Percentiles rank a stretch among this genome's conserved stretches.
phyloP scores from a whole-genome alignment of 73 alveolate species.

The Stentor coeruleus region DNA sequence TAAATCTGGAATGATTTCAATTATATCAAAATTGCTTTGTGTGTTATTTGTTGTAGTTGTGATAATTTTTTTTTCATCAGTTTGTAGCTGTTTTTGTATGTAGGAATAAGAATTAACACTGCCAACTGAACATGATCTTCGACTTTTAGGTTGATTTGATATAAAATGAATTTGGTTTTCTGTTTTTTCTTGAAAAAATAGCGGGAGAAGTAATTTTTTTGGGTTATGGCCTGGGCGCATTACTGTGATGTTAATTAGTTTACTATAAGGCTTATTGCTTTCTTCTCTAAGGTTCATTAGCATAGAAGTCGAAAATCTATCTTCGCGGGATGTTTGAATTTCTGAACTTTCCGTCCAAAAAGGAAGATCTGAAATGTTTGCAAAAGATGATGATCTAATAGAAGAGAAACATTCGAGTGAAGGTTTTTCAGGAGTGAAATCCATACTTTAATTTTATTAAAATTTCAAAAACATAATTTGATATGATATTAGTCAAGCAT shows the following conservation, averaged over 20 bases:
- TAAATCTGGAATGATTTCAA: not conserved
- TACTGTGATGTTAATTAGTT: not conserved
- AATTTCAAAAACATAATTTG: no score
- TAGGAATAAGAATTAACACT: no score
- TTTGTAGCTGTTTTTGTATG: not conserved
- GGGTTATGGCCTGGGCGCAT: not conserved
- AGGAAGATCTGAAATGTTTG: conserved; percentile 6
- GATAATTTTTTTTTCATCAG: not conserved
- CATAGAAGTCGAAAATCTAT: not conserved
- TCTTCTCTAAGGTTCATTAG: not conserved
- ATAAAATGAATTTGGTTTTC: no score
- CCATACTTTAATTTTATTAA: no score
- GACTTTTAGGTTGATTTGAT: not conserved
- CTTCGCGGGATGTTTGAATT: not conserved
- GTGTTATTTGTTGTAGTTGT: not conserved
- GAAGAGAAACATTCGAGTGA: conserved; percentile 36
- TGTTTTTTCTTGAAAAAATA: not conserved
- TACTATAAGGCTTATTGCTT: not conserved
- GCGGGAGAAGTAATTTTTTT: not conserved
- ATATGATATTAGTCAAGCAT: no score
- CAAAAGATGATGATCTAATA: not conserved
- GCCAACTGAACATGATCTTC: not conserved
- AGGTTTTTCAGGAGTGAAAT: conserved; percentile 28
- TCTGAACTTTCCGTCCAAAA: conserved; percentile 12
- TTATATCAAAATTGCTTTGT: not conserved